Percentiles rank a stretch among this genome's conserved stretches.
Evolutionary conservation across 2,329 filamentous ascomycete genomes (phyloP).

Genomic region (Bipolaris oryzae): DNA sequence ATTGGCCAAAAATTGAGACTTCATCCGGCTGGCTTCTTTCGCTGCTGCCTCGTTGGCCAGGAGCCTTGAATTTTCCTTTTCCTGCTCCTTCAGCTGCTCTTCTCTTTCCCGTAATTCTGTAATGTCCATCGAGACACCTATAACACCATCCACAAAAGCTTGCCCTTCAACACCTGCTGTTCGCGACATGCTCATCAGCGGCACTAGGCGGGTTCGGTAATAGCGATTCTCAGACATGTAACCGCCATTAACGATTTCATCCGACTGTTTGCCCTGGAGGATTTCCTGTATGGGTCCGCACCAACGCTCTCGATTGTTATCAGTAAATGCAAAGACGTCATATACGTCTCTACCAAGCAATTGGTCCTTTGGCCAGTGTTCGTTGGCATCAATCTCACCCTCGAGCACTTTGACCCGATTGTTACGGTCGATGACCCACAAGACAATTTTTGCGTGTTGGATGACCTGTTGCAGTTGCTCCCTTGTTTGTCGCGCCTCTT

Average conservation of each 20-base stretch:
- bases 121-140: conserved; percentile 80
- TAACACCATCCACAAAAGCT: conserved; percentile 69
- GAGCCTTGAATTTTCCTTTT: conserved; percentile 71
- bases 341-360: conserved; percentile 67
- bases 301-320: conserved; percentile 51
- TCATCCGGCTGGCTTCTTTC: conserved; percentile 79
- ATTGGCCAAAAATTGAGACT: conserved; percentile 79
- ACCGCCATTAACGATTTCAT: conserved; percentile 68
- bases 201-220: conserved; percentile 74
- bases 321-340: conserved; percentile 60
- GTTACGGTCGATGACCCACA: conserved; percentile 73
- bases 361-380: conserved; percentile 23
- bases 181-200: conserved; percentile 64
- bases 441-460: conserved; percentile 74
- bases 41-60: conserved; percentile 78
- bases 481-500: conserved; percentile 68
- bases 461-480: conserved; percentile 76
- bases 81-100: conserved; percentile 66
- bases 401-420: conserved; percentile 71
- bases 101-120: conserved; percentile 73
- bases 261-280: conserved; percentile 63
- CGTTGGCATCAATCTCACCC: conserved; percentile 63
- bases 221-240: conserved; percentile 64
- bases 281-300: conserved; percentile 67
- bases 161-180: conserved; percentile 59